Conservation (phyloP, 768 basidiomycete species). For the Russula olivacea region DNA sequence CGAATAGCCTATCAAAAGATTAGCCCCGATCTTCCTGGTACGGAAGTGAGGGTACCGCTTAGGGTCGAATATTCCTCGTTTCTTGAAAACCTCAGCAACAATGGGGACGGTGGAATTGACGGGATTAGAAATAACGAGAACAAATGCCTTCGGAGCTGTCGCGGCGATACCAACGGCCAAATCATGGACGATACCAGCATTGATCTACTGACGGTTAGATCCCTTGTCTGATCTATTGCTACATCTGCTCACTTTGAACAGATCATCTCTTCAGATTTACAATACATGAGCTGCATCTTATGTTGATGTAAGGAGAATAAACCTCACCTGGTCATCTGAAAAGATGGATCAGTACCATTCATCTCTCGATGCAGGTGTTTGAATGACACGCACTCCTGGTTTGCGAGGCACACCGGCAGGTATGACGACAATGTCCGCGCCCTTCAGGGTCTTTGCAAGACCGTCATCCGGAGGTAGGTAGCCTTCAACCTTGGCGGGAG, state of each 20-base stretch:
- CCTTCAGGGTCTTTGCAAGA: conserved; percentile 73
- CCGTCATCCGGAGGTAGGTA: conserved; percentile 75
- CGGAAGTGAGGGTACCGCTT: conserved; percentile 52
- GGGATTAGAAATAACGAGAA: conserved; percentile 97
- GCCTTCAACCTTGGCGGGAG: conserved; percentile 80
- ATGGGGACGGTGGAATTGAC: conserved; percentile 99
- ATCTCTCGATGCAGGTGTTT: neutral
- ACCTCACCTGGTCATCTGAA: conserved; percentile 48
- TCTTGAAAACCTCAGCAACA: conserved; percentile 92
- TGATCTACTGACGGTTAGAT: conserved; percentile 55
- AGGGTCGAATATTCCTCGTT: conserved; percentile 84
- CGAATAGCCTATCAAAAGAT: conserved; percentile 66
- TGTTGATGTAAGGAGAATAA: neutral
- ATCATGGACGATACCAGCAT: conserved; percentile 93
- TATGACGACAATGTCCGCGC: conserved; percentile 88
- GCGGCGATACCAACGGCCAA: conserved; percentile 88
- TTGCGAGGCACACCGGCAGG: conserved; percentile 97
- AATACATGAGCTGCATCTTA: conserved; percentile 10
- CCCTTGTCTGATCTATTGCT: neutral
- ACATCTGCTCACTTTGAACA: conserved; percentile 72
- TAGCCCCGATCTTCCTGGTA: neutral
- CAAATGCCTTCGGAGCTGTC: conserved; percentile 78
- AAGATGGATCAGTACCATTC: neutral
- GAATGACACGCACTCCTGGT: conserved; percentile 61
- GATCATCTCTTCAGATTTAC: conserved; percentile 65